Evolutionary conservation across 768 basidiomycete genomes (phyloP), one percentile per base, ranked within the genome.

Genomic region (Suillus paluster): DNA sequence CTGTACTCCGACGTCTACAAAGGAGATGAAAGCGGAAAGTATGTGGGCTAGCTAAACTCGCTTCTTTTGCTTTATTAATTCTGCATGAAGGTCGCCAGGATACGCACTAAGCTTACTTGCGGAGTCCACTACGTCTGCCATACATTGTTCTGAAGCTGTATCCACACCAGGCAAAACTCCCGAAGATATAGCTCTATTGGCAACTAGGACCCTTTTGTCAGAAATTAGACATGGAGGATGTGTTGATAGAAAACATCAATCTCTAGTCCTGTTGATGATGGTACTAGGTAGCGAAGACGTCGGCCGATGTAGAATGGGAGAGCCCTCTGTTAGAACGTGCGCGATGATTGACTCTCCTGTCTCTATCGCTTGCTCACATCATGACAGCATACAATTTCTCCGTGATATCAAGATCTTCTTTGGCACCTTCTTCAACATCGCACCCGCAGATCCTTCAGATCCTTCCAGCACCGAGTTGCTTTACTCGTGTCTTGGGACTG

Each of bases 1-100:
- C 86, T 99, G 42, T 97, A 98, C 74, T 97, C 97, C 4, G 97
- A 99, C 66, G 95, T 98, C 25, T 99, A 97, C 78, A 97, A 97
- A 73, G 96, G 96, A 8, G 92, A 94, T 19, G 97, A 99, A 64
- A 95, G 94, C 66, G 97, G 97, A 75, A 98, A 95, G 96, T 96
- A 67, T 64, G 95, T 78, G 0, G 27, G 14, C 42, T 15, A 33
- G 14, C 39, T 57, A 9, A 58, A n/a, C 42, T 44, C 39, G 41
- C 34, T 30, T 42, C 54, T n/a, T 33, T 38, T 23, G 14, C 52
- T 17, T 57, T 55, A 59, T 30, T 56, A 34, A 19, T 57, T 12
- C 19, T 58, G 27, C 41, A 30, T 48, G 17, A 66, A 97, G 95
- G 77, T 99, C 97, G 0, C 97, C 97, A 7, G 97, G 97, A 0